Evolutionary conservation across 1,284 basidiomycete genomes (phyloP), one percentile per base, ranked within the genome.

Genomic region (Malassezia globosa): DNA sequence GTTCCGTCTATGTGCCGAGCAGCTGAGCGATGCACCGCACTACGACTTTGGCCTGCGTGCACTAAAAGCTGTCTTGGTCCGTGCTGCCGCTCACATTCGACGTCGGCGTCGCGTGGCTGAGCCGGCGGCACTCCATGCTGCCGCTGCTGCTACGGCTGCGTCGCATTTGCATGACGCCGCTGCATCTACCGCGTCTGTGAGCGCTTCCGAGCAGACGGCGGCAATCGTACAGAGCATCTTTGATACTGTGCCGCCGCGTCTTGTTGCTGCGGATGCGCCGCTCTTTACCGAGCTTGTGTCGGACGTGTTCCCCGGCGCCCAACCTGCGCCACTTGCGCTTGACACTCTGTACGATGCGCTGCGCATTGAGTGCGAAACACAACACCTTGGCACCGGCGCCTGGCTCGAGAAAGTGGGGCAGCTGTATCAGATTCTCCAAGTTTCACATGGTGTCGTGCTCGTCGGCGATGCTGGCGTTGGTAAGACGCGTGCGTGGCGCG

Each of bases 371-470:
- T 96, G 92, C 73, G 75, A 77, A 11, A 88, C 95, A 72, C 81
- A 82, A 16, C 83, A 88, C 34, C 80, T 92, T 14, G 76, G 82
- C 46, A 86, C 87, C 25, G 86, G 89, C 39, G 79, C 82, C 21
- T 99, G 95, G 92, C 79, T 88, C 43, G 80, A 83, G 63, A 99
- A 99, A 77, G 90, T 97, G 56, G 76, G 97, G 22, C 94, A 99
- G 73, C 79, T 99, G 11, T 97, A 96, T 73, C 94, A 96, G 73
- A 96, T 99, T 52, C 94, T 97, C 74, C 95, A 92, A 77, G 97
- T 97, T 55, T 89, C 95, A 63, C 95, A 97, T 72, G 94, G 94
- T 74, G 77, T 99, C 46, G 97, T 99, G 90, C 92, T 97, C 85
- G 94, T 99, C 42, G 94, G 94, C 2, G 83, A 92, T 0, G 94